These are phyloP conservation scores for Ophiostoma tasmaniense DNA, from an alignment of 2,329 filamentous ascomycete genomes.

Conservation along the genomic window DNA sequence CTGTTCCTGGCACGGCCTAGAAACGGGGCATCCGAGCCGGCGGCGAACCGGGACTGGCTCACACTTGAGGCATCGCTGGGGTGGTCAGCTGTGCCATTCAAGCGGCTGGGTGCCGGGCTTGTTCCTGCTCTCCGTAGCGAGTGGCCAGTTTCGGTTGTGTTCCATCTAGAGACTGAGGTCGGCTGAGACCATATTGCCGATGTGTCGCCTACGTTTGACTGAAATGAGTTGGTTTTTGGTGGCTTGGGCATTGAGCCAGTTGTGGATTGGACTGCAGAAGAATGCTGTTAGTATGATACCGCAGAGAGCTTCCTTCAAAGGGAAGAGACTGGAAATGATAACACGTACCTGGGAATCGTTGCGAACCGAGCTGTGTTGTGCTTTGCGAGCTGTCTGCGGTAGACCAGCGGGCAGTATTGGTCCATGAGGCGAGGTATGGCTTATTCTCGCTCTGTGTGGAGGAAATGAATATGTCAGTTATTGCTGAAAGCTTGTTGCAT, in stretches of 20 bases:
- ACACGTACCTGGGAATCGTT: background rate
- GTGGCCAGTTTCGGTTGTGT: background rate
- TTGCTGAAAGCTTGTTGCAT: background rate
- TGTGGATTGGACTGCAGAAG: background rate
- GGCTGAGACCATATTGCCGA: slow-evolving; percentile 6
- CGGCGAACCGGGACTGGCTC: background rate
- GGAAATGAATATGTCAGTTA: background rate
- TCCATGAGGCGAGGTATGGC: background rate
- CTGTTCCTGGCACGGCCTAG: background rate
- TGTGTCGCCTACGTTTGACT: background rate
- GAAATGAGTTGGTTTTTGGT: background rate
- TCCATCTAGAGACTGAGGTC: background rate
- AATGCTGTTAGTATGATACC: background rate
- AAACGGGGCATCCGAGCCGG: background rate
- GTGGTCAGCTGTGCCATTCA: background rate
- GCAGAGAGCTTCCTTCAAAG: background rate
- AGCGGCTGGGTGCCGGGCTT: background rate
- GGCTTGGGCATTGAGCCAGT: background rate
- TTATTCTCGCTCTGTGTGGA: background rate
- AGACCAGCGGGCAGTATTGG: background rate
- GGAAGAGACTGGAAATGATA: background rate
- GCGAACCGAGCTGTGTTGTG: background rate
- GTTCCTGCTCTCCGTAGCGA: slow-evolving; percentile 1
- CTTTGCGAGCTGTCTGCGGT: background rate
- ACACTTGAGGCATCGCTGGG: background rate